These are phyloP conservation scores for Chaetomidium leptoderma DNA, from an alignment of 495 filamentous ascomycete species.

Conservation along the genomic window DNA sequence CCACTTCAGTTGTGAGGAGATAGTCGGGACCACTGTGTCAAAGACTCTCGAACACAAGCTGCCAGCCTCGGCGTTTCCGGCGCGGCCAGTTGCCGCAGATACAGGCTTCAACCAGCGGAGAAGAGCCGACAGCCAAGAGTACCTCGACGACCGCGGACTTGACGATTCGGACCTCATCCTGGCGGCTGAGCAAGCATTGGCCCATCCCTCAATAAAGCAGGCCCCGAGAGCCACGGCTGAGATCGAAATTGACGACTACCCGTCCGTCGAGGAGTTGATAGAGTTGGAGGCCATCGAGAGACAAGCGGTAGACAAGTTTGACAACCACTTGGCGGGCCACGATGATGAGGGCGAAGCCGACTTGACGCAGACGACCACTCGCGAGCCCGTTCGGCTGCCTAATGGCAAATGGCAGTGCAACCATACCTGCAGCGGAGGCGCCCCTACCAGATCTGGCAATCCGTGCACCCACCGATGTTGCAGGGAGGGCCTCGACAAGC, in stretches of 20 bases:
- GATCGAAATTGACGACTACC: slow-evolving; percentile 25
- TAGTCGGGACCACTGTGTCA: slow-evolving; percentile 72
- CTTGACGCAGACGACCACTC: slow-evolving; percentile 21
- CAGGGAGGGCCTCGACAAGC: slow-evolving; percentile 78
- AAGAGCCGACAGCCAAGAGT: slow-evolving; percentile 2
- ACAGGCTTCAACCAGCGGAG: not conserved
- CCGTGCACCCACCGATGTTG: slow-evolving; percentile 70
- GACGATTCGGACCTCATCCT: slow-evolving; percentile 28
- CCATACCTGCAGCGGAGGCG: slow-evolving; percentile 65
- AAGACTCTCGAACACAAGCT: slow-evolving; percentile 61
- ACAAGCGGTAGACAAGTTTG: slow-evolving; percentile 38
- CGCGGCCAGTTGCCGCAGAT: not conserved
- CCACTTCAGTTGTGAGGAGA: slow-evolving; percentile 81
- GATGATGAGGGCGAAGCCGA: slow-evolving; percentile 16
- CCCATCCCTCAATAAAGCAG: not conserved
- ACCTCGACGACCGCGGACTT: slow-evolving; percentile 21
- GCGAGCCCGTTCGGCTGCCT: slow-evolving; percentile 53
- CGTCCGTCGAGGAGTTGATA: slow-evolving; percentile 32
- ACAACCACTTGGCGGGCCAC: slow-evolving; percentile 9
- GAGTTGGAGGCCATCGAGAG: slow-evolving; percentile 8
- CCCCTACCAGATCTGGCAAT: slow-evolving; percentile 57
- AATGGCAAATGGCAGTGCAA: slow-evolving; percentile 90
- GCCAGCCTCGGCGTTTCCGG: slow-evolving; percentile 52
- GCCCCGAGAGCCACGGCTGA: slow-evolving; percentile 14
- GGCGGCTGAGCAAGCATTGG: slow-evolving; percentile 20